phyloP scores from a whole-genome alignment of 2,329 filamentous ascomycete genomes.

The Nemania sp. region DNA sequence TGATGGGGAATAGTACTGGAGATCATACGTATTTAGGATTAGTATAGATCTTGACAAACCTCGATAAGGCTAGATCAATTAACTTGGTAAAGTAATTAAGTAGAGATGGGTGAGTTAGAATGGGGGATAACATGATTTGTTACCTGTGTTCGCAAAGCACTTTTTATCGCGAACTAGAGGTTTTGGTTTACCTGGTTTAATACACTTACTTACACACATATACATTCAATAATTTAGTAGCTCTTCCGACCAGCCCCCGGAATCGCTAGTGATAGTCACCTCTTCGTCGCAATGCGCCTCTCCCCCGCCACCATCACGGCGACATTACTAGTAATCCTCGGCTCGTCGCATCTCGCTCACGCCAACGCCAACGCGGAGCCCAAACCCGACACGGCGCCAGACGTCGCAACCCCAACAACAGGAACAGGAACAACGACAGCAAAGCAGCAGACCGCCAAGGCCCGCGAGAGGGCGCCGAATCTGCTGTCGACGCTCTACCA shows the following conservation, averaged over 20 bases:
- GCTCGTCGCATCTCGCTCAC: neutral
- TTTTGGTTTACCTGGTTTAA: too few relatives aligned
- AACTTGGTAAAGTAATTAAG: too few relatives aligned
- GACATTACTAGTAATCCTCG: slow-evolving; percentile 17
- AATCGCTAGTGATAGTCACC: neutral
- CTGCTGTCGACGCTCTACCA: slow-evolving; percentile 25
- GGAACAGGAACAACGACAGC: slow-evolving; percentile 15
- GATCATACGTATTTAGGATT: neutral
- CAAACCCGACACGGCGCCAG: slow-evolving; percentile 19
- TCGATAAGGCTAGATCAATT: too few relatives aligned
- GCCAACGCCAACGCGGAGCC: slow-evolving; percentile 18
- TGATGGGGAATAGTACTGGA: neutral
- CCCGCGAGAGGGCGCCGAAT: slow-evolving; percentile 23
- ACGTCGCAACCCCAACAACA: neutral
- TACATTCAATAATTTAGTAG: too few relatives aligned
- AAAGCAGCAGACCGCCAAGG: neutral
- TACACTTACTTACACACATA: too few relatives aligned
- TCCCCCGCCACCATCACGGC: slow-evolving; percentile 13
- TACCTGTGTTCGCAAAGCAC: too few relatives aligned
- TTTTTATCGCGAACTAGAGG: too few relatives aligned
- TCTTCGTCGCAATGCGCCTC: slow-evolving; percentile 16
- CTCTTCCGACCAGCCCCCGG: too few relatives aligned
- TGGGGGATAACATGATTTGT: too few relatives aligned
- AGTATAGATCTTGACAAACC: too few relatives aligned
- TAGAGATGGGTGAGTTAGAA: too few relatives aligned